Conservation (phyloP, 192 early-diverging fungal genomes). For the Geranomyces variabilis region DNA sequence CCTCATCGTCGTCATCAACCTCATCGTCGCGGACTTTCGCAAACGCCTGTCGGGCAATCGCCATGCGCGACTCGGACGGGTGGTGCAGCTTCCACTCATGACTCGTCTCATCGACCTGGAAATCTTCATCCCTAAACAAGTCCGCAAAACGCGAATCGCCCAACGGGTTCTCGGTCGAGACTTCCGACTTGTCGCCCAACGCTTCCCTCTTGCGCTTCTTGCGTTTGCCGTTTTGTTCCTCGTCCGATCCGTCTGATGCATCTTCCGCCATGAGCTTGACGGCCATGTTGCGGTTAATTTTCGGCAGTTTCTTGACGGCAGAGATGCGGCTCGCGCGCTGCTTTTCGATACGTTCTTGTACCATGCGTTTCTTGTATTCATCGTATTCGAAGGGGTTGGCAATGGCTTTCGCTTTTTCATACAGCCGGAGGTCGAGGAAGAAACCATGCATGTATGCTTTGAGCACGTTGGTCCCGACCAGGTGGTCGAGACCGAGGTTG, state of each 20-base stretch:
- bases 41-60: slow-evolving; percentile 37
- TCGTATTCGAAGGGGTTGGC: slow-evolving; percentile 96
- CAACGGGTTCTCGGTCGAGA: slow-evolving; percentile 54
- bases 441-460: slow-evolving; percentile 99
- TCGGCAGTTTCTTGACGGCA: slow-evolving; percentile 83
- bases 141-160: slow-evolving; percentile 85
- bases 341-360: slow-evolving; percentile 83
- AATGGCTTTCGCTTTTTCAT: slow-evolving; percentile 94
- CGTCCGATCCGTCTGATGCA: slow-evolving; percentile 46
- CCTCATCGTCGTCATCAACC: slow-evolving; percentile 23
- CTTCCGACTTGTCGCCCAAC: not conserved
- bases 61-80: slow-evolving; percentile 47
- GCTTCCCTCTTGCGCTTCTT: slow-evolving; percentile 47
- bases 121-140: slow-evolving; percentile 90
- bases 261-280: slow-evolving; percentile 63
- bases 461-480: slow-evolving; percentile 88
- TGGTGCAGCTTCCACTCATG: slow-evolving; percentile 81
- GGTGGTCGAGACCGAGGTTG: slow-evolving; percentile 85
- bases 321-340: slow-evolving; percentile 86
- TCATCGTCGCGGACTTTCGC: slow-evolving; percentile 38
- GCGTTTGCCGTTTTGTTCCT: slow-evolving; percentile 33
- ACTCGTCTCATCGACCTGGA: slow-evolving; percentile 81
- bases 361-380: slow-evolving; percentile 78
- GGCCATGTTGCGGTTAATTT: slow-evolving; percentile 90
- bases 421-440: slow-evolving; percentile 94